Percentiles rank a stretch among this genome's conserved stretches.
These are phyloP conservation scores for Fusarium xyrophilum DNA, from an alignment of 2,329 filamentous ascomycete genomes.

Conservation along the genomic window DNA sequence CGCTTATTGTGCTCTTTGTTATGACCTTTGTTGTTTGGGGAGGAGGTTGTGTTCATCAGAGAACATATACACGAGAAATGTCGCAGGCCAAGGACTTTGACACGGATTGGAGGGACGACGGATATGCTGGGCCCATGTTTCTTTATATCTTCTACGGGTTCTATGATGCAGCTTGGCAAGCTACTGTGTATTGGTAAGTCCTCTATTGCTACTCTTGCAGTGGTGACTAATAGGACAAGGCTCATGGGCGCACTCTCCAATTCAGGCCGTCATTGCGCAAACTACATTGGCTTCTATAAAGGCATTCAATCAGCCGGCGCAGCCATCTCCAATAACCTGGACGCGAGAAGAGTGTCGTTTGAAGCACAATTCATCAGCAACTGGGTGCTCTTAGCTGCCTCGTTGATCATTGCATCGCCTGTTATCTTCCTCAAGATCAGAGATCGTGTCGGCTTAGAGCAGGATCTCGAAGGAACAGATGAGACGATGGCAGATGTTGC, in stretches of 20 bases:
- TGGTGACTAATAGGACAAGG: slow-evolving; percentile 54
- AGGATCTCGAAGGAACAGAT: slow-evolving; percentile 84
- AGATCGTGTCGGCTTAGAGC: slow-evolving; percentile 76
- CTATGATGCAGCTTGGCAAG: slow-evolving; percentile 90
- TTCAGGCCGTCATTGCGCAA: slow-evolving; percentile 88
- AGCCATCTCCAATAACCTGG: slow-evolving; percentile 55
- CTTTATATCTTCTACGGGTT: slow-evolving; percentile 91
- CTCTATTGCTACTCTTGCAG: slow-evolving; percentile 34
- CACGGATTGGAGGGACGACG: slow-evolving; percentile 69
- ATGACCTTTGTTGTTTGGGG: slow-evolving; percentile 84
- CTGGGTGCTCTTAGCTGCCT: slow-evolving; percentile 77
- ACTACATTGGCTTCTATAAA: slow-evolving; percentile 90
- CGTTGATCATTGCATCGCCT: slow-evolving; percentile 77
- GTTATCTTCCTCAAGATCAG: slow-evolving; percentile 80
- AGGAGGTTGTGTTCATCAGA: slow-evolving; percentile 80
- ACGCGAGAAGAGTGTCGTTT: slow-evolving; percentile 57
- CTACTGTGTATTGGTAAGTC: slow-evolving; percentile 87
- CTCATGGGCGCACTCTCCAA: slow-evolving; percentile 94
- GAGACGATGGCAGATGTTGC: slow-evolving; percentile 76
- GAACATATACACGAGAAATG: slow-evolving; percentile 25
- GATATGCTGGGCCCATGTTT: slow-evolving; percentile 80
- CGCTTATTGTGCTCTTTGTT: slow-evolving; percentile 67
- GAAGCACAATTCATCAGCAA: slow-evolving; percentile 72
- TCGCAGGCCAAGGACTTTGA: not conserved
- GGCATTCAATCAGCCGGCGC: slow-evolving; percentile 78